Conservation (phyloP, 495 filamentous ascomycete species). For the Aspergillus conjunctus region DNA sequence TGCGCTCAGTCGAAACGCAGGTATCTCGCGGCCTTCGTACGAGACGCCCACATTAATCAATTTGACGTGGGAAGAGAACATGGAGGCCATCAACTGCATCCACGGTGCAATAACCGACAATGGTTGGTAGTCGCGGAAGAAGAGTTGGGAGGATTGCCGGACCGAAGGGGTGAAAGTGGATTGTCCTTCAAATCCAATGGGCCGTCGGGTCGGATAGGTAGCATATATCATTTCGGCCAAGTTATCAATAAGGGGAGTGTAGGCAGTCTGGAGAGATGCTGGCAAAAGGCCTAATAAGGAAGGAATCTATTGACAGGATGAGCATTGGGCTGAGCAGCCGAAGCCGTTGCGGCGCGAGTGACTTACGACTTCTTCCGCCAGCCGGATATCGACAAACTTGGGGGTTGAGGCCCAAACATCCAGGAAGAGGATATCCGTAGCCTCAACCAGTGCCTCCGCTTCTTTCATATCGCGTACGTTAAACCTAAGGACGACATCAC, state of each 20-base stretch:
- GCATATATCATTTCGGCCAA: conserved; percentile 74
- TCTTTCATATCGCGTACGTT: conserved; percentile 71
- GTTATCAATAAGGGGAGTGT: conserved; percentile 78
- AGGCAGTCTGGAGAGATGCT: conserved; percentile 67
- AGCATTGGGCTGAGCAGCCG: not conserved
- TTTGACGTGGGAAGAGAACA: conserved; percentile 79
- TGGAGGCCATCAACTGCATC: conserved; percentile 85
- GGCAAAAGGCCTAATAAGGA: conserved; percentile 85
- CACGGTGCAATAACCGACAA: conserved; percentile 76
- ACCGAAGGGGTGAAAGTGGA: conserved; percentile 37
- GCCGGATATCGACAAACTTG: conserved; percentile 83
- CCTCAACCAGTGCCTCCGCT: conserved; percentile 70
- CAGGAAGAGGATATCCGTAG: conserved; percentile 72
- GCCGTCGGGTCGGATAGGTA: conserved; percentile 63
- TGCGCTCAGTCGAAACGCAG: conserved; percentile 77
- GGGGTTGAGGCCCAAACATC: conserved; percentile 89
- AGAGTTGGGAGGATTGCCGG: conserved; percentile 53
- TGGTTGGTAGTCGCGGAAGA: conserved; percentile 88
- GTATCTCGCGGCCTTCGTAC: conserved; percentile 84
- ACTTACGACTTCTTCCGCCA: conserved; percentile 74
- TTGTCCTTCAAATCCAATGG: conserved; percentile 32
- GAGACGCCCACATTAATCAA: conserved; percentile 76
- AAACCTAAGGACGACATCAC: conserved; percentile 87
- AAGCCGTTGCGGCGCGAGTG: not conserved
- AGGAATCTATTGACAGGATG: conserved; percentile 52